A percentile compares a stretch with the other conserved stretches of the same genome.
phyloP scores from a whole-genome alignment of 2,329 filamentous ascomycete genomes.

The Colletotrichum horii region DNA sequence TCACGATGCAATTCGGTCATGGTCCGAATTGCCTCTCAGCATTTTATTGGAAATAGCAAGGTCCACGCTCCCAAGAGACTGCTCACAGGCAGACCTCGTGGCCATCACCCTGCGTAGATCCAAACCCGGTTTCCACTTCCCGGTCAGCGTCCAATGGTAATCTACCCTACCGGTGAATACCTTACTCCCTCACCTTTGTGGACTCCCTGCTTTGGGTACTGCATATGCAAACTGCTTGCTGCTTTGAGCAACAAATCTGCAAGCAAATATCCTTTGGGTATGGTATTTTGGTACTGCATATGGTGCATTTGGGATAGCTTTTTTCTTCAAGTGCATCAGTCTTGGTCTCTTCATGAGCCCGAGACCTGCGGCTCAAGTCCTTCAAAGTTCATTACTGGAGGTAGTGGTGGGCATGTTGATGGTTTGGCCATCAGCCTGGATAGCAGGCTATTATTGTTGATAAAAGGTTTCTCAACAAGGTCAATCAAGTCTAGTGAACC shows the following conservation, averaged over 20 bases:
- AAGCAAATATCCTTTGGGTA: neutral
- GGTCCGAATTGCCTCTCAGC: constrained; percentile 8
- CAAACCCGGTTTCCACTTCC: constrained; percentile 8
- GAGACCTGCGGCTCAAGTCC: neutral
- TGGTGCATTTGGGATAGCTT: neutral
- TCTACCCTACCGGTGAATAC: neutral
- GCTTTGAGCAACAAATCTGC: neutral
- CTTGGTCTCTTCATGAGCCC: neutral
- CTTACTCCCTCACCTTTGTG: neutral
- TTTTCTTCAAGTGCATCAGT: neutral
- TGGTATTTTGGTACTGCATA: neutral
- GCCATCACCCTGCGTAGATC: constrained; percentile 16
- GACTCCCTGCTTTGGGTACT: neutral
- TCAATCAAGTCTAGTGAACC: neutral
- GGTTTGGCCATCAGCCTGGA: neutral
- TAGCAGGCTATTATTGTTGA: neutral
- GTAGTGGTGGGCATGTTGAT: neutral
- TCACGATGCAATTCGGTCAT: constrained; percentile 16
- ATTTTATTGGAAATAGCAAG: no score
- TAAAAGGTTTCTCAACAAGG: neutral
- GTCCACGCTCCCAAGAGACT: neutral
- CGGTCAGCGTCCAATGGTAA: constrained; percentile 13
- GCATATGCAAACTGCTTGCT: neutral
- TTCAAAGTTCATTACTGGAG: neutral
- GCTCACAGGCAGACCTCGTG: neutral